Evolutionary conservation across 495 filamentous ascomycete genomes (phyloP), one percentile per base, ranked within the genome.

Genomic region (Pseudomonodictys pantanalensis): DNA sequence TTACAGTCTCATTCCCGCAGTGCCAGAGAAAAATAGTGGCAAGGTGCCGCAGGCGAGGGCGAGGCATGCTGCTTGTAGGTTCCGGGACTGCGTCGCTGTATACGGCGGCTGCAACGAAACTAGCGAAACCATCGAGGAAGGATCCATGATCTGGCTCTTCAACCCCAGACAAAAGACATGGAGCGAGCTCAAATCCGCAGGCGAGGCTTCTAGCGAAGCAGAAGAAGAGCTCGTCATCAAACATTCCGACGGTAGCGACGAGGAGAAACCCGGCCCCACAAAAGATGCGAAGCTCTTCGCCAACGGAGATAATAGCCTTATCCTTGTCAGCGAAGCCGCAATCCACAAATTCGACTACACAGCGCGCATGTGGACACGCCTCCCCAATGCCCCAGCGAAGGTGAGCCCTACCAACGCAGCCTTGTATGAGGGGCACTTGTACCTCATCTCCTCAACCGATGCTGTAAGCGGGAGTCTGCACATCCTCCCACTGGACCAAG

Each of bases 81-180:
- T 44, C 23, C 5, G 30, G 2, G 26, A 32, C 5, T 3, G 22
- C 2, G 23, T 55, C 17, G 52, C 39, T 12, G 22, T 55, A 2
- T 55, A 44, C 23, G 52, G 52, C 7, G 52, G 52, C 12, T 42
- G 12, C 35, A 9, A 41, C 12, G 15, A n/a, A 4, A 12, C 23
- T 12, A 15, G 70, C 1, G 51, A 67, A 0, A 32, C 72, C 2
- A 62, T 80, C 15, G 71, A 77, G 24, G 77, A 81, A 48, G 71
- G 65, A 20, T 69, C 68, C 10, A 70, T 58, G 23, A 62, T 83
- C 15, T 82, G 80, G 79, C 56, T 76, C 1, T 83, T 75, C 55
- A 68, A 79, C 56, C 69, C 74, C 1, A 69, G 30, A 8, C 58
- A 64, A 30, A 45, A 38, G 12, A 25, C 49, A 4, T 66, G 63